These are phyloP conservation scores for Fraxinus latifolia DNA, from an alignment of 305 asterid genomes.

Conservation along the genomic window DNA sequence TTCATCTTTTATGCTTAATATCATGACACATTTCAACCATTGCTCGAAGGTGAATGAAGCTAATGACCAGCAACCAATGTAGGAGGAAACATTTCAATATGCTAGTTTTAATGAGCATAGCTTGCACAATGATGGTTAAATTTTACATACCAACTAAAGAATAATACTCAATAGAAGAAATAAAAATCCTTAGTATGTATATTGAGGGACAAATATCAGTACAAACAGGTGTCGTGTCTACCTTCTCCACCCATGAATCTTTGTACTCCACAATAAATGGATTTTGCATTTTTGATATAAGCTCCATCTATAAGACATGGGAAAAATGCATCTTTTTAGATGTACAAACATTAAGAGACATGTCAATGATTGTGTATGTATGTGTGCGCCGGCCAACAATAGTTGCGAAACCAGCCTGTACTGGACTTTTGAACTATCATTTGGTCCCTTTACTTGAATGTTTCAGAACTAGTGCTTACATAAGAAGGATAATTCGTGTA, in stretches of 20 bases:
- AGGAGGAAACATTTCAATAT: neutral
- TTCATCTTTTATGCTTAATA: neutral
- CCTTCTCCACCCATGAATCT: slow-evolving; percentile 99
- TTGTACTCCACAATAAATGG: slow-evolving; percentile 92
- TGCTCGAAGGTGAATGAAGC: neutral
- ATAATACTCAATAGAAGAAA: neutral
- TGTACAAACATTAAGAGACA: neutral
- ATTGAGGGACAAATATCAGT: neutral
- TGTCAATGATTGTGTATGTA: neutral
- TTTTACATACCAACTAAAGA: neutral
- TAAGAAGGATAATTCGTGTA: slow-evolving; percentile 1
- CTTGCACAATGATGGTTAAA: neutral
- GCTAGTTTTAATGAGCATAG: neutral
- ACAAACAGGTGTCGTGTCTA: slow-evolving; percentile 19
- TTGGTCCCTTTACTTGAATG: neutral
- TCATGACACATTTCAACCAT: neutral
- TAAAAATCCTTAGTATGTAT: neutral
- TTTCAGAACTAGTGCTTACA: neutral
- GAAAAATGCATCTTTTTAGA: slow-evolving; percentile 11
- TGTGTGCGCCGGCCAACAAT: neutral
- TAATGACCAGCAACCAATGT: neutral
- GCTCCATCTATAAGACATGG: slow-evolving; percentile 66
- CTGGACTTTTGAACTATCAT: neutral
- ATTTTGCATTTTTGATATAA: slow-evolving; percentile 72
- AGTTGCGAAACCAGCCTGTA: neutral